Conservation (phyloP, 306 rosid species). For the Citrullus mucosospermus region DNA sequence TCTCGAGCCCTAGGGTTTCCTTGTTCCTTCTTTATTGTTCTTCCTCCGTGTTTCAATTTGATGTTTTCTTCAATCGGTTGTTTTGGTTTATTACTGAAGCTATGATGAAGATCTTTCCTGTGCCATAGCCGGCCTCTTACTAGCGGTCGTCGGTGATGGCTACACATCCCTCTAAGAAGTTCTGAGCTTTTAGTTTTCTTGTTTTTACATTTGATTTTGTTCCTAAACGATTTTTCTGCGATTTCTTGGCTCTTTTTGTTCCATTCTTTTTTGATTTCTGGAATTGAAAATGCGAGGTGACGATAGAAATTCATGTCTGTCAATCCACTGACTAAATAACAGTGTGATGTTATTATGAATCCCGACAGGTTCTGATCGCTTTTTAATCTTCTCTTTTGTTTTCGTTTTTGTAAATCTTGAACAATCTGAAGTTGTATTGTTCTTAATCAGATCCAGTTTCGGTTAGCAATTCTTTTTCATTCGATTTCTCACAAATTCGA, state of each 20-base stretch:
- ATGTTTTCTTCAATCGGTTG: background rate
- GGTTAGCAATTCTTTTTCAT: background rate
- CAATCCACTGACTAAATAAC: conserved; percentile 51
- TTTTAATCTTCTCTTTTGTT: too few relatives aligned
- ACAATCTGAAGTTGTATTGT: too few relatives aligned
- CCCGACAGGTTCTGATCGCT: conserved; percentile 98
- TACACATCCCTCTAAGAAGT: conserved; percentile 94
- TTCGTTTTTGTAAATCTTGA: too few relatives aligned
- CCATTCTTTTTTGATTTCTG: background rate
- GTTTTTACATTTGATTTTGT: background rate
- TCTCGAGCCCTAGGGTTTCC: background rate
- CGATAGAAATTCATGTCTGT: conserved; percentile 66
- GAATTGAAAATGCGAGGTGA: conserved; percentile 37
- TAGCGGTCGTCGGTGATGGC: conserved; percentile 51
- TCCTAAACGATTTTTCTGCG: background rate
- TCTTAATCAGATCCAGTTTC: too few relatives aligned
- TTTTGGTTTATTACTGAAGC: background rate
- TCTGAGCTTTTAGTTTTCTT: conserved; percentile 40
- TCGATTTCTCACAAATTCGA: background rate
- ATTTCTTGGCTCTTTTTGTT: too few relatives aligned
- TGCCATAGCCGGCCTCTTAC: conserved; percentile 30
- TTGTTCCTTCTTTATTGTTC: background rate
- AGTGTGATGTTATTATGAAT: conserved; percentile 59
- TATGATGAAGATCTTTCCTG: conserved; percentile 51
- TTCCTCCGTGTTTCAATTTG: background rate